Evolutionary conservation across 306 rosid genomes (phyloP), one percentile per base, ranked within the genome.

Genomic region (Prunus dulcis): DNA sequence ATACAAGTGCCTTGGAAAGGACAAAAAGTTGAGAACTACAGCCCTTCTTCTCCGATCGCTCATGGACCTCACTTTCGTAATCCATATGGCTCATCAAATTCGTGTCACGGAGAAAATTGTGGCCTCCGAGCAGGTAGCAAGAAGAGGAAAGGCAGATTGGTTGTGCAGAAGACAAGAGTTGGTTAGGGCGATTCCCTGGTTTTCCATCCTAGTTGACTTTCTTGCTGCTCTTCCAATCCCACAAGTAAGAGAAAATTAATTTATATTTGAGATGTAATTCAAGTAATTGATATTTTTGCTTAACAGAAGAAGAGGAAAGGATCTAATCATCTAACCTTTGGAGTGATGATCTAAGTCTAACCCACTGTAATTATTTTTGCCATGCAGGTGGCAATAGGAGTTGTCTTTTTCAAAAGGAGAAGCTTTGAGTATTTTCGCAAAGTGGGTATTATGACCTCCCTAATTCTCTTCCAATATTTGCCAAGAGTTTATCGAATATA

Each of bases 171-270:
- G 41, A 15, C 19, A 6, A 6, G 38, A 62, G 67, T 5, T 62
- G 5, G 13, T 14, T 52, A 28, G 64, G 6, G 23, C 52, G 6
- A 25, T 19, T 14, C 72, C 73, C 1, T 76, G 80, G 73, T 47
- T 63, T 61, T 78, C 66, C 43, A 30, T 83, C 32, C 38, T 83
- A 3, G 60, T 79, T 46, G 86, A 83, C 67, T 32, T 83, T 57
- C 82, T 75, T 18, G 83, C 83, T 10, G 53, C 75, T 71, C 86
- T 83, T 64, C 81, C 86, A 5, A 76, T 83, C 56, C 81, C 80
- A 34, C 75, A 76, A 72, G 80, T 68, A 76, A 27, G 74, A 49
- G 17, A 49, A 34, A 49, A 34, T 34, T 34, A 6, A 34, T 34
- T 34, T 34, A 34, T 34, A 34, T 34, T 34, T 34, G 38, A 34